Conservation (phyloP, 768 basidiomycete species). For the Boletus bicolor region DNA sequence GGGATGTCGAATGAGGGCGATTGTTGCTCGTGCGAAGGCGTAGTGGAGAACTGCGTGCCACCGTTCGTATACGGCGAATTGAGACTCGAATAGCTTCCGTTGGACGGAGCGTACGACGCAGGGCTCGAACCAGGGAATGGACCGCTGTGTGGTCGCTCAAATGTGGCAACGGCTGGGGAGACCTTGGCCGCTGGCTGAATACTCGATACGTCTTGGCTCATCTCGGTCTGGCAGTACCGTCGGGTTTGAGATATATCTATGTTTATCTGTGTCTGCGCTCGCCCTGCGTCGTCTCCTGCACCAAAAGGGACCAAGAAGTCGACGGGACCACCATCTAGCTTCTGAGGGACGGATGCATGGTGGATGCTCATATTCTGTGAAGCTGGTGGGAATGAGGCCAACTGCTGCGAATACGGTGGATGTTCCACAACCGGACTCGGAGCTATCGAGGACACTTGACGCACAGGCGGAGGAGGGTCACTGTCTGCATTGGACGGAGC, state of each 20-base stretch:
- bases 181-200: conserved; percentile 13
- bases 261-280: conserved; percentile 11
- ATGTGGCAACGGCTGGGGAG: conserved; percentile 2
- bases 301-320: conserved; percentile 27
- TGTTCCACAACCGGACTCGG: conserved; percentile 12
- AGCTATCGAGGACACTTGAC: conserved; percentile 10
- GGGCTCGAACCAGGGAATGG: conserved; percentile 23
- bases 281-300: conserved; percentile 15
- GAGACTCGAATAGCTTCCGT: conserved; percentile 22
- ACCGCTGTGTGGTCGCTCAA: conserved; percentile 23
- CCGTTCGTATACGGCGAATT: conserved; percentile 26
- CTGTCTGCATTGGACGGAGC: conserved; percentile 11
- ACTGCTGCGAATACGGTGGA: conserved; percentile 11
- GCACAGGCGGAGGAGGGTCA: conserved; percentile 7
- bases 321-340: conserved; percentile 11
- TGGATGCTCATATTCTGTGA: conserved; percentile 3
- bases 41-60: conserved; percentile 12
- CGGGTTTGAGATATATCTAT: conserved; percentile 16
- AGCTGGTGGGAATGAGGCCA: conserved; percentile 9
- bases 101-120: conserved; percentile 25
- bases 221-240: conserved; percentile 14
- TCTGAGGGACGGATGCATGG: conserved; percentile 11
- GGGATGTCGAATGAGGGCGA: conserved; percentile 22
- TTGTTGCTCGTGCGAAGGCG: conserved; percentile 23
- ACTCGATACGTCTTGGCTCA: conserved; percentile 6